phyloP scores from a whole-genome alignment of 371 early-diverging fungal species.

The Syncephalis fuscata region DNA sequence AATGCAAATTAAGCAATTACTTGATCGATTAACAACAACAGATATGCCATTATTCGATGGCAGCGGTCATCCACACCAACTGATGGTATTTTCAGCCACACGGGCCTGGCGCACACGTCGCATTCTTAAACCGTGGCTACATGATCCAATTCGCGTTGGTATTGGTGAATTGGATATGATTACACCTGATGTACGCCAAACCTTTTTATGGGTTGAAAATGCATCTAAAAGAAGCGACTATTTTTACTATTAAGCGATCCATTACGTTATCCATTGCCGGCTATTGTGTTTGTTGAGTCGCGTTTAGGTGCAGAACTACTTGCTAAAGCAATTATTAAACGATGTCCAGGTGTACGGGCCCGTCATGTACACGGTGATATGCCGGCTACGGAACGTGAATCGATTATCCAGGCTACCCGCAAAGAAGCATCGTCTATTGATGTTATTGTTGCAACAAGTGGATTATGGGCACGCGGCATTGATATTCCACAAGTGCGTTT shows the following conservation, averaged over 20 bases:
- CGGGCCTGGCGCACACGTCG: constrained; percentile 12
- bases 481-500: constrained; percentile 83
- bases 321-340: constrained; percentile 70
- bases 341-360: constrained; percentile 89
- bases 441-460: constrained; percentile 90
- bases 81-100: constrained; percentile 29
- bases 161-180: constrained; percentile 12
- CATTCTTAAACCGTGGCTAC: constrained; percentile 6
- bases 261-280: constrained; percentile 31
- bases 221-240: constrained; percentile 34
- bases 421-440: constrained; percentile 82
- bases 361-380: constrained; percentile 90
- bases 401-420: constrained; percentile 48
- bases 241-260: constrained; percentile 33
- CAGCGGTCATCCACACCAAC: constrained; percentile 17
- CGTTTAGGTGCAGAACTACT: constrained; percentile 90
- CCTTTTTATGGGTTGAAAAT: constrained; percentile 43
- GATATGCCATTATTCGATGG: constrained; percentile 10
- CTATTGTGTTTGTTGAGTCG: constrained; percentile 83
- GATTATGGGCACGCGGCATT: constrained; percentile 90
- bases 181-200: constrained; percentile 29
- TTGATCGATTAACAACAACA: no score
- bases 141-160: constrained; percentile 12
- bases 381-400: constrained; percentile 80
- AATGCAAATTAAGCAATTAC: constrained; percentile 24